Base-by-base conservation (phyloP, 306 rosid species). In the Carpinus viminea region DNA sequence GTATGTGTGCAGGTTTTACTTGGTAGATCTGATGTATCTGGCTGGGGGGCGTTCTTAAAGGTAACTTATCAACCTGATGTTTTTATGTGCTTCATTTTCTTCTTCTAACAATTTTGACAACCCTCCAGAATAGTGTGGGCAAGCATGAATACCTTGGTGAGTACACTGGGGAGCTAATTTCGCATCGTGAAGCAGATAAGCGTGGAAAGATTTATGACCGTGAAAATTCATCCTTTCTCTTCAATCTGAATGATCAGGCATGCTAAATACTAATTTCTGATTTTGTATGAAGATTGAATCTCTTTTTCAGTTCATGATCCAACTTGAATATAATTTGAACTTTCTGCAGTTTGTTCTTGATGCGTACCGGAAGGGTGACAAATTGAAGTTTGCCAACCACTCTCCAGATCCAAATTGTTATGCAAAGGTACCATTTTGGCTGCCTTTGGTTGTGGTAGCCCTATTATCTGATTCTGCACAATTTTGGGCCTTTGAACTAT, bases 71-170 rank as follows among this genome's bases (percentile, higher is more conserved):
- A n/a, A 62, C 61, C 74, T 75, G 66, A 77, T 76, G 61, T 41
- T 73, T 72, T 41, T 74, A 17, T 46, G 54, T 41, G 53, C 53
- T 56, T 43, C 17, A 17, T 78, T 80, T 76, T 66, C 21, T 51
- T 57, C 54, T 64, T 74, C 76, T 78, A 54, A 86, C 85, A 79
- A 88, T 21, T 82, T 69, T 76, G 59, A 78, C 72, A 51, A 76
- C 78, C 26, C 68, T 89, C 69, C 98, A 96, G 99, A 96, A 90
- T 88, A 87, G 94, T 36, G 99, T 96, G 65, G 89, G 94, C 76
- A 96, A 96, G 85, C 99, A 96, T n/a, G 99, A 96, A 84, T 96
- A 96, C 86, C 99, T 96, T 72, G 99, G 99, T 38, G 99, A 96
- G 87, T 96, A 96, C 87, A 96, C 98, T 12, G 99, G 99, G 70